Evolutionary conservation across 1,284 basidiomycete species (phyloP), one percentile per base, ranked within the genome.

Genomic region (Leccinum colubrinum): DNA sequence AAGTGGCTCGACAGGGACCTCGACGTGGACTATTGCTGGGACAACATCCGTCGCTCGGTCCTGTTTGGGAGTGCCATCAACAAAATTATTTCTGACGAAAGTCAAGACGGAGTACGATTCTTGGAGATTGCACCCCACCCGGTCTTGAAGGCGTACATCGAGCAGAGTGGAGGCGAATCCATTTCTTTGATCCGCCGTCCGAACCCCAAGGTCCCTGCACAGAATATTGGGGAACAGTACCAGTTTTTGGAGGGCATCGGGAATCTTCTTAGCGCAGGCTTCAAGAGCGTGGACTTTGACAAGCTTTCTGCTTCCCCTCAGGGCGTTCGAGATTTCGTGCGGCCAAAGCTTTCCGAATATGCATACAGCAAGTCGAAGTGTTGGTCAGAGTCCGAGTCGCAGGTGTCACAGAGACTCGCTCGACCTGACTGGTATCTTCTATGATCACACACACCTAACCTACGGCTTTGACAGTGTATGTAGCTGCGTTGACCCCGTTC

Each of bases 1-100:
- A 67, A 64, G 37, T 73, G 72, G 72, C 68, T 75, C 9, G 73
- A 75, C 25, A 72, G 71, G 22, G 72, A 74, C 22, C 66, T 72
- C 22, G 64, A 68, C 6, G 12, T 63, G 17, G 12, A 64, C 59
- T 74, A 72, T 27, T 68, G 74, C 58, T 75, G 72, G 72, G 72
- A 73, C 17, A 73, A 75, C 53, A 68, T 73, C 41, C 70, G 72
- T 55, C 62, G 64, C 35, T 71, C 74, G 0, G 73, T 74, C 4
- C 66, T 73, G 27, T 75, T 75, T 15, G 72, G 72, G 4, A 71
- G 67, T 46, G 66, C 70, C 11, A 70, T 75, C 58, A 67, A 75
- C 60, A 75, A 69, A 59, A 66, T 73, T 0, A 59, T 70, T 17
- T 64, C 68, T n/a, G 72, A 73, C 20, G 64, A 74, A 56, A 68